These are phyloP conservation scores for Globisporangium emineosum DNA, from an alignment of 352 stramenopile genomes.

Conservation along the genomic window DNA sequence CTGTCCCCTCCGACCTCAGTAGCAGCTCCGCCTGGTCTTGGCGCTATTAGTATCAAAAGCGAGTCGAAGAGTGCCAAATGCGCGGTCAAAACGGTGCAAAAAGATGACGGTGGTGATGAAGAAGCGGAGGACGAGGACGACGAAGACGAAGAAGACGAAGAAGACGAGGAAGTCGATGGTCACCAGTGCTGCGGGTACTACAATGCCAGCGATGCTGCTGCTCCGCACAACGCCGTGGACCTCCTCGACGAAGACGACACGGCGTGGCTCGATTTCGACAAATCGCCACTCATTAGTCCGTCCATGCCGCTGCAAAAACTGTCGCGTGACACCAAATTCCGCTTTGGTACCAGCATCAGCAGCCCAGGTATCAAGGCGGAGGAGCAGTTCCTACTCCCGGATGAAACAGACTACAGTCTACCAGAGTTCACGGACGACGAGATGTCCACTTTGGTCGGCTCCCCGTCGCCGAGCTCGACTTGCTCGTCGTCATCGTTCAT, in stretches of 20 bases:
- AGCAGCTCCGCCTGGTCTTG: not conserved
- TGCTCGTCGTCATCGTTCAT: slow-evolving; percentile 17
- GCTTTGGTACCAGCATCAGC: not conserved
- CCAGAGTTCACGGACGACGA: slow-evolving; percentile 44
- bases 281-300: slow-evolving; percentile 23
- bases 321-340: not conserved
- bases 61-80: slow-evolving; percentile 5
- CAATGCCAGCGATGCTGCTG: not conserved
- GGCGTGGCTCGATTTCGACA: slow-evolving; percentile 31
- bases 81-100: not conserved
- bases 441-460: slow-evolving; percentile 33
- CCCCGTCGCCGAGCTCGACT: slow-evolving; percentile 31
- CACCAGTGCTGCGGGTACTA: slow-evolving; percentile 5
- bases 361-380: slow-evolving; percentile 11
- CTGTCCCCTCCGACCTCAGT: not conserved
- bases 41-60: not conserved
- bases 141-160: slow-evolving; percentile 18
- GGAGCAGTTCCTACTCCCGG: slow-evolving; percentile 29
- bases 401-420: slow-evolving; percentile 30
- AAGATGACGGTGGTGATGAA: not conserved
- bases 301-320: slow-evolving; percentile 14
- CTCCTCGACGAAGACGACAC: slow-evolving; percentile 22
- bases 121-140: slow-evolving; percentile 16
- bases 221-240: slow-evolving; percentile 5
- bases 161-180: slow-evolving; percentile 19